Conservation (phyloP, 1,284 basidiomycete genomes). For the Cryptococcus sp. region DNA sequence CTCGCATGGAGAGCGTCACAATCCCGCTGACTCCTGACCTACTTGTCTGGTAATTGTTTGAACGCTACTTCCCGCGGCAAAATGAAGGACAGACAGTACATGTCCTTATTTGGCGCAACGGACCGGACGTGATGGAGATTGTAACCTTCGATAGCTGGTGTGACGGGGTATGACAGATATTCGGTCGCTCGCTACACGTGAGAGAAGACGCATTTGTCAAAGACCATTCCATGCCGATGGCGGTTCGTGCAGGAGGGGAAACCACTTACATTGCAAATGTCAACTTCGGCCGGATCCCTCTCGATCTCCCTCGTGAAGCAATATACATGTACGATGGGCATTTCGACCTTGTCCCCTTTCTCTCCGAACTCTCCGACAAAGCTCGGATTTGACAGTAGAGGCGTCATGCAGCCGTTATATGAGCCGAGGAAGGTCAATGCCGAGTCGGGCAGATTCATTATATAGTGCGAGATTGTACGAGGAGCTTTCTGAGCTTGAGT, state of each 20-base stretch:
- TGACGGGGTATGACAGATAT: constrained; percentile 63
- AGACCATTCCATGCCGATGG: background rate
- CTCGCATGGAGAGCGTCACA: no score
- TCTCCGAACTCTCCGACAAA: constrained; percentile 23
- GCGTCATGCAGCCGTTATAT: constrained; percentile 67
- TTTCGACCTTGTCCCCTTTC: constrained; percentile 44
- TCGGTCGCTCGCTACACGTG: constrained; percentile 68
- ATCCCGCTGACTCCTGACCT: no score
- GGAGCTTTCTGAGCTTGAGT: constrained; percentile 16
- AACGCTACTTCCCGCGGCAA: constrained; percentile 63
- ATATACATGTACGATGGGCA: constrained; percentile 94
- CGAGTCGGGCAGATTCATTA: constrained; percentile 96
- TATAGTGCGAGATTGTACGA: constrained; percentile 75
- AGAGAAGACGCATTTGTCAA: background rate
- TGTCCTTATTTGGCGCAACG: constrained; percentile 95
- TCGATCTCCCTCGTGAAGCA: constrained; percentile 94
- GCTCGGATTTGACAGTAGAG: constrained; percentile 34
- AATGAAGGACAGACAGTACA: constrained; percentile 96
- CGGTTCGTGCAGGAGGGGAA: background rate
- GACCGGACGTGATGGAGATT: constrained; percentile 78
- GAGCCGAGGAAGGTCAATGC: constrained; percentile 89
- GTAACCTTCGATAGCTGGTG: constrained; percentile 57
- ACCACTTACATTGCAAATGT: constrained; percentile 73
- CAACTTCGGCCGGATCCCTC: constrained; percentile 63
- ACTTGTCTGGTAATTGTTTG: background rate